Percentiles rank a stretch among this genome's conserved stretches.
Conservation (phyloP, 768 basidiomycete species). For the Cystoderma amianthinum region DNA sequence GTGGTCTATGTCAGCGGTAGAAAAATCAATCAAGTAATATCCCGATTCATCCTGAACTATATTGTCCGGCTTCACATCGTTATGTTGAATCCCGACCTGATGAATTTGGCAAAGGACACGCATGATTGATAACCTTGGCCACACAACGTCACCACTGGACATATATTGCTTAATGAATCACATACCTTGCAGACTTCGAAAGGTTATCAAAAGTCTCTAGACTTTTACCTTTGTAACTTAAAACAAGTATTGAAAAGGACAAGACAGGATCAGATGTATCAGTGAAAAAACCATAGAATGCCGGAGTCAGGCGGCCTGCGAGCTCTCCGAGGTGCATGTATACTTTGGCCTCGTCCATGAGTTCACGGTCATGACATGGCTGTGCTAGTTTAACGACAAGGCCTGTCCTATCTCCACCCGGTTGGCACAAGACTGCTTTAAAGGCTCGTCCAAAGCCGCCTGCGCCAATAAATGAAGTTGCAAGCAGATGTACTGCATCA, state of each 20-base stretch:
- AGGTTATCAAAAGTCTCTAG: not conserved
- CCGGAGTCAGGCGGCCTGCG: not conserved
- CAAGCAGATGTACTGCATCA: not conserved
- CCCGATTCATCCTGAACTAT: not conserved
- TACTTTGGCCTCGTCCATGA: not conserved
- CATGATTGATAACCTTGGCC: not conserved
- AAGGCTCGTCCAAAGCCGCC: not conserved
- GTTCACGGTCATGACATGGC: not conserved
- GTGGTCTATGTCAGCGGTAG: not conserved
- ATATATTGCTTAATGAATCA: too few relatives aligned
- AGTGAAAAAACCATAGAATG: too few relatives aligned
- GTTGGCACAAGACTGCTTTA: too few relatives aligned
- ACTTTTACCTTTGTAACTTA: not conserved
- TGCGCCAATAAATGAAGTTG: not conserved
- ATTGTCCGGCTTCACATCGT: not conserved
- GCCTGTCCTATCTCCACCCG: not conserved
- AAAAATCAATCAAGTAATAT: not conserved
- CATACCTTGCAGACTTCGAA: not conserved
- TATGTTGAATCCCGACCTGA: not conserved
- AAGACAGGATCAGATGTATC: not conserved
- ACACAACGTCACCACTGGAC: not conserved
- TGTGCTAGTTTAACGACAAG: not conserved
- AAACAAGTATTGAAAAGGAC: not conserved
- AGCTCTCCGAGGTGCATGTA: not conserved
- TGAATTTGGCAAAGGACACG: not conserved